These are phyloP conservation scores for Yamadazyma sp. DNA, from an alignment of 1,139 yeast species.

Conservation along the genomic window DNA sequence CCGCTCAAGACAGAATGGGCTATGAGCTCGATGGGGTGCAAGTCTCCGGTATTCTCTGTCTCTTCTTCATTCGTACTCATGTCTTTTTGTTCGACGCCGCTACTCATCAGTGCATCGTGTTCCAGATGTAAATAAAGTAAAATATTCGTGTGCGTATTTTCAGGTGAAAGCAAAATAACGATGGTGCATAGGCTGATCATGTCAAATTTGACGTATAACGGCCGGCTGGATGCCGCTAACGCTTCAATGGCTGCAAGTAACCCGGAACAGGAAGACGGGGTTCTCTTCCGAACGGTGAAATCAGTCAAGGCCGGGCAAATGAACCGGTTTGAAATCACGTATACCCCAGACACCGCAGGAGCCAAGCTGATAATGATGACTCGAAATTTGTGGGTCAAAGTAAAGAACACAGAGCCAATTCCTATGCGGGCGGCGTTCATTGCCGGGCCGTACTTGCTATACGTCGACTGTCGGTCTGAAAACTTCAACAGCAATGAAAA, in stretches of 20 bases:
- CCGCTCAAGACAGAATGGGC: slow-evolving; percentile 57
- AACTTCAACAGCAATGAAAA: slow-evolving; percentile 58
- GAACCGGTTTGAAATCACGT: slow-evolving; percentile 35
- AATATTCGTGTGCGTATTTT: no score
- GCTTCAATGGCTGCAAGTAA: no score
- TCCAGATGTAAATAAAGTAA: no score
- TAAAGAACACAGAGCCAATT: slow-evolving; percentile 71
- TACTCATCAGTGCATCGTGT: no score
- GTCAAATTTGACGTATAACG: slow-evolving; percentile 2
- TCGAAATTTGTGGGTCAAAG: slow-evolving; percentile 54
- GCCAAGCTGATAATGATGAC: slow-evolving; percentile 19
- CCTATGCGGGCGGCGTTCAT: slow-evolving; percentile 85
- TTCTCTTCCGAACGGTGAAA: slow-evolving; percentile 34
- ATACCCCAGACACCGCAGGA: slow-evolving; percentile 30
- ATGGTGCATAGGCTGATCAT: slow-evolving; percentile 2
- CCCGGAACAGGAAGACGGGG: slow-evolving; percentile 1
- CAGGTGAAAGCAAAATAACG: background rate
- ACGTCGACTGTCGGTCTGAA: slow-evolving; percentile 73
- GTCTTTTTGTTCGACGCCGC: no score
- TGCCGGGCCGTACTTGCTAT: slow-evolving; percentile 87
- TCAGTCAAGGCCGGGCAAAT: slow-evolving; percentile 41
- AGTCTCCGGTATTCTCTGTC: no score
- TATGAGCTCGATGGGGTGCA: slow-evolving; percentile 22
- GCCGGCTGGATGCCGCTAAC: no score
- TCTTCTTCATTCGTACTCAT: no score